phyloP scores from a whole-genome alignment of 345 rosid species.

The Eucalyptus pauciflora region DNA sequence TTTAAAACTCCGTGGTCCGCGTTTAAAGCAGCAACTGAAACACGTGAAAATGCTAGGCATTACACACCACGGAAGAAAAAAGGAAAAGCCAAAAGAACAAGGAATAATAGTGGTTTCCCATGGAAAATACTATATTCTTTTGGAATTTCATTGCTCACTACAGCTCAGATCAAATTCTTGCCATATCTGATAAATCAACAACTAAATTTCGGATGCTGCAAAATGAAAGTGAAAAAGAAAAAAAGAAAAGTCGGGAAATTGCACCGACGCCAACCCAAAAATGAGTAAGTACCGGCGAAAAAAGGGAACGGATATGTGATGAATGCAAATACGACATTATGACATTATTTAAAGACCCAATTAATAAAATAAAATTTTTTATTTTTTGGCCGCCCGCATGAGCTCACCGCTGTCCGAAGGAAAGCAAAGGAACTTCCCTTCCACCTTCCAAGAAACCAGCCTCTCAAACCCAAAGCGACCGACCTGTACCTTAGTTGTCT shows the following conservation, averaged over 20 bases:
- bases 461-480: not conserved
- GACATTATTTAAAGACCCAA: not conserved
- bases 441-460: not conserved
- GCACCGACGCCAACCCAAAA: not conserved
- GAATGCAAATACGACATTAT: not conserved
- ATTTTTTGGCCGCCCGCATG: not conserved
- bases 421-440: not conserved
- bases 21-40: not conserved
- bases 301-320: not conserved
- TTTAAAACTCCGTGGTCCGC: not conserved
- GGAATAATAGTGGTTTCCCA: too few species aligned
- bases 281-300: not conserved
- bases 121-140: not conserved
- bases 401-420: not conserved
- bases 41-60: not conserved
- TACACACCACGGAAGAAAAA: not conserved
- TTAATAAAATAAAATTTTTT: not conserved
- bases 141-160: not conserved
- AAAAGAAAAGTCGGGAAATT: not conserved
- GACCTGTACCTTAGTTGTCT: slow-evolving; percentile 45
- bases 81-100: too few species aligned
- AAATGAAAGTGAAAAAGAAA: not conserved
- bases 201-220: not conserved
- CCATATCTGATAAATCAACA: not conserved
- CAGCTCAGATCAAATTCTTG: not conserved